Evolutionary conservation across 2,329 filamentous ascomycete species (phyloP), one percentile per base, ranked within the genome.

Genomic region (Cryphonectria naterciae): DNA sequence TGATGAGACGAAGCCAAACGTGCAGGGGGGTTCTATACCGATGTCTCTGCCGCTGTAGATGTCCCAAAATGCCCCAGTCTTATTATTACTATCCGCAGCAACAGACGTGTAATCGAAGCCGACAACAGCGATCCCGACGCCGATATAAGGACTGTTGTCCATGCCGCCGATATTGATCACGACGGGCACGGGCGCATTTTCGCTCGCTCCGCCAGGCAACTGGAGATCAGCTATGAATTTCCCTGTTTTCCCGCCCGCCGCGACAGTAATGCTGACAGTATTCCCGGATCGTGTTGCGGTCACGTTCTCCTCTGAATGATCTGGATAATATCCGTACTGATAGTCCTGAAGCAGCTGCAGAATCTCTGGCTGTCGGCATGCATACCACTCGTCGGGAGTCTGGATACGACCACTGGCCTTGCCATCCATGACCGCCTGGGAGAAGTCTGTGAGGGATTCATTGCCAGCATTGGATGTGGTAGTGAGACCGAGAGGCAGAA

Each of bases 111-210:
- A 86, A 74, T 86, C 83, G 73, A 86, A 85, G 19, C 83, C 83
- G 4, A 84, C 84, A 22, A 86, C 81, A 2, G 84, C 84, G 73
- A 86, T 85, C 5, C 84, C 84, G 0, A 82, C 82, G 32, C 79
- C 78, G 8, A 84, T 76, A 73, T 86, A 86, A 13, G 81, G 81
- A 76, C 82, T 81, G 74, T 82, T 83, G 73, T 82, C 79, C 77
- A 86, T 86, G 28, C 84, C 84, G 22, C 84, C 85, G 69, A 85
- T 86, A 49, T 83, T 82, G 72, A 86, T 85, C 17, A 86, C 81
- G 6, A 85, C 84, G 2, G 83, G 84, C 2, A 80, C 84, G 19
- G 79, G 79, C 15, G 76, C 78, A 15, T 72, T 72, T 1, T 73
- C 68, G 28, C 75, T 76, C 22, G 79, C 80, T 1, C 80, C 81